Base-by-base conservation (phyloP, 208 protist species). In the Naegleria fowleri region DNA sequence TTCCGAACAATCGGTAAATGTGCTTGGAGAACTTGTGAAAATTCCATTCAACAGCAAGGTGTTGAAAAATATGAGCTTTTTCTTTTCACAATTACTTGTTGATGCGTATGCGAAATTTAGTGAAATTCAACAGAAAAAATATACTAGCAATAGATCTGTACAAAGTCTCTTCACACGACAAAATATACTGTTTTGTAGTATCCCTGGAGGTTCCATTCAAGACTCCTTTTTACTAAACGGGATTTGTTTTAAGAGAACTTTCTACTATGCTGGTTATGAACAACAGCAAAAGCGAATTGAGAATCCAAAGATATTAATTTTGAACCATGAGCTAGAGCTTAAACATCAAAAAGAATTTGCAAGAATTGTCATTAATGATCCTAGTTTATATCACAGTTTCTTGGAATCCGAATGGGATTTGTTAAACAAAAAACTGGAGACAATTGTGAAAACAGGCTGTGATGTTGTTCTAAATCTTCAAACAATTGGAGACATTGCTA, bases 201-300 rank as follows among this genome's bases (percentile, higher is more conserved):
- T 99, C 33, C 93, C 94, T n/a, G 99, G 99, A 91, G 99, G 99
- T 90, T 97, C 98, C 92, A 97, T 99, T 93, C 91, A 98, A 93
- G 99, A 99, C 75, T 99, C 98, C 83, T 90, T 98, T 13, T 95
- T 99, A 55, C 96, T 99, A 85, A 95, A 99, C 84, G 99, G 99
- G 89, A 99, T 99, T 38, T 99, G 99, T 0, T 99, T 99, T 96
- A 99, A 99, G 95, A 99, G 99, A 95, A 99, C 99, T 43, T 99
- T 99, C 92, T 99, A 97, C 22, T 99, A 99, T 95, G 99, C 99
- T 79, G 99, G 99, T 76, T 99, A 99, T 92, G 99, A 99, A 95
- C 98, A 99, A 95, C 99, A 99, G 95, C 97, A 96, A 90, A 99
- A 99, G 93, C 93, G 95, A 79, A 99, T 99, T 93, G 92, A 95